Evolutionary conservation across 345 rosid species (phyloP).

Genomic region (Clausena lansium): DNA sequence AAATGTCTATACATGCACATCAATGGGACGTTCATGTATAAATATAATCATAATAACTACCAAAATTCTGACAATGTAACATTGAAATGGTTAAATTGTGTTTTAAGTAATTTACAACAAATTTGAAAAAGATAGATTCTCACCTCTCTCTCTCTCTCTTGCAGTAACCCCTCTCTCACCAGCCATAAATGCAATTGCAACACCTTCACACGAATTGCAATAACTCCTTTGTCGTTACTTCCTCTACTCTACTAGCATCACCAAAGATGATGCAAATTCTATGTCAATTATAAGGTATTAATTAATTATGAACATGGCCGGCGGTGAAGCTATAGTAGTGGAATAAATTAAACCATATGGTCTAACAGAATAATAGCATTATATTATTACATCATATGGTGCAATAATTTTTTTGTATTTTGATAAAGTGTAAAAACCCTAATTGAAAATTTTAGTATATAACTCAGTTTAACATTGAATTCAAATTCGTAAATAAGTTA

Average conservation of each 20-base stretch:
- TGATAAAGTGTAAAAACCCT: rapidly evolving
- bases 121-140: background rate
- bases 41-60: background rate
- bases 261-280: background rate
- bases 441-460: no score
- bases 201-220: conserved; percentile 64
- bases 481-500: no score
- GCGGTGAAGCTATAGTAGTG: background rate
- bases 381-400: no score
- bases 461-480: no score
- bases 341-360: no score
- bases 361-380: no score
- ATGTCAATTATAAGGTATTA: background rate
- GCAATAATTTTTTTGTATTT: no score
- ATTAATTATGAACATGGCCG: background rate
- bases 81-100: background rate
- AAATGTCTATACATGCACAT: background rate
- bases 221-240: conserved; percentile 52
- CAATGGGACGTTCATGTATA: background rate
- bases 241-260: conserved; percentile 27
- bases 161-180: conserved; percentile 37
- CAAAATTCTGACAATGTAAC: background rate
- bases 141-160: conserved; percentile 12
- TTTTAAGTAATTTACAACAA: no score
- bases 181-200: conserved; percentile 70